Base-by-base conservation (phyloP, 768 basidiomycete species). In the Boletus vinaceobasis region DNA sequence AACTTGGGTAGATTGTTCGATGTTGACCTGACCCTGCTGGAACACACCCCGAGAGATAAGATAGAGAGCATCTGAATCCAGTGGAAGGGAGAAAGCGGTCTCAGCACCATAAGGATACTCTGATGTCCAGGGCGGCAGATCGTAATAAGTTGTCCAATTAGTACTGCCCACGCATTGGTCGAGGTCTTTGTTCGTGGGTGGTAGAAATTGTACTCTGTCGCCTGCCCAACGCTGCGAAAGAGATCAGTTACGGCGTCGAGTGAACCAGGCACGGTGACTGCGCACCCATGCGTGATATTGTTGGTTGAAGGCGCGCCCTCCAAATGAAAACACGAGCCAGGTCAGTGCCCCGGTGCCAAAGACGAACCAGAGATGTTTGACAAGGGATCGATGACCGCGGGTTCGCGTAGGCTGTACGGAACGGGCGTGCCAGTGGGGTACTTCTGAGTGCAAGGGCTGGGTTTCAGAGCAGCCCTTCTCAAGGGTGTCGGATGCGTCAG, bases 11-110 rank as follows among this genome's bases (percentile, higher is more conserved):
- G 74, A 73, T 40, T 72, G 64, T 26, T 61, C 50, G 23, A 75
- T 62, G 37, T 66, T 60, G 33, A 72, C 61, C 13, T 40, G 19
- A 26, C 74, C 73, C 0, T 55, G 38, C 38, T 74, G 65, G 54
- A 56, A 55, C 1, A 32, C 42, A 14, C 74, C 74, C 35, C 60
- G 68, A 44, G 74, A 58, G 13, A 68, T 7, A 27, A 75, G 55
- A 46, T 60, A 71, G 43, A 74, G 57, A 7, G 43, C 54, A 36
- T 74, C 70, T 10, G 68, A 59, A 31, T 66, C 46, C 37, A 65
- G 35, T 13, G 74, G 71, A 14, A 75, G 69, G 19, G 64, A 57
- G 55, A 74, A 62, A 1, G 50, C 38, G 10, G 61, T 48, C 44
- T 65, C 62, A 2, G 71, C 68, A n/a, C 68, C 67, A 27, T 62